A percentile compares a stretch with the other conserved stretches of the same genome.
Conservation (phyloP, 768 basidiomycete species). For the Antrodiella citrinella region DNA sequence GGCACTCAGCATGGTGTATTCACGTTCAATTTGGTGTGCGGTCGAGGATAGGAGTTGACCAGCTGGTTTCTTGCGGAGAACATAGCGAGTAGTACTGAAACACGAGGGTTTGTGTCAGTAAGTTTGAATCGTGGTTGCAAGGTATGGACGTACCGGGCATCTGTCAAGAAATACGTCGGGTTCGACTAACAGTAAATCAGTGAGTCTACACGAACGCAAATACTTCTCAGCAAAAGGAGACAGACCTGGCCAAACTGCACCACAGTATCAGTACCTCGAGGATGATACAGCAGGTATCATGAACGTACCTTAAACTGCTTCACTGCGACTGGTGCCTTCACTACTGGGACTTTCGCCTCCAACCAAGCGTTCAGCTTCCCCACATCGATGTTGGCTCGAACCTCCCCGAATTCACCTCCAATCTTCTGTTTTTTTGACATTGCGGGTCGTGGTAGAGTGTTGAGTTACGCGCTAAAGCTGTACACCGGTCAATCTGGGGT, state of each 20-base stretch:
- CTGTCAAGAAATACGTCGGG: constrained; percentile 91
- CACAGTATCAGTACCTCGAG: background rate
- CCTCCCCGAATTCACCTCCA: constrained; percentile 69
- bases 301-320: constrained; percentile 86
- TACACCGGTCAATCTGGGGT: too few relatives aligned
- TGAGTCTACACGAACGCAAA: too few relatives aligned
- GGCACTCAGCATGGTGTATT: constrained; percentile 74
- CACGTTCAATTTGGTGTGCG: constrained; percentile 93
- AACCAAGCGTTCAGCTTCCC: constrained; percentile 62
- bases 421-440: constrained; percentile 28
- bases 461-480: too few relatives aligned
- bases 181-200: constrained; percentile 56
- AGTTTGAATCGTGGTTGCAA: too few relatives aligned
- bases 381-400: constrained; percentile 64
- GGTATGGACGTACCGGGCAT: constrained; percentile 57
- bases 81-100: too few relatives aligned
- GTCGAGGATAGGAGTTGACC: constrained; percentile 83
- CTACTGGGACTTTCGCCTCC: constrained; percentile 38
- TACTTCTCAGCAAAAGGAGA: too few relatives aligned
- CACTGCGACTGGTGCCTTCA: constrained; percentile 61
- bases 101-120: constrained; percentile 35
- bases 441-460: background rate
- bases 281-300: background rate
- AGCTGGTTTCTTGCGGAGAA: constrained; percentile 89
- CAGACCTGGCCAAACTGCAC: constrained; percentile 80